Evolutionary conservation across 306 rosid species (phyloP), one percentile per base, ranked within the genome.

Genomic region (Ormosia emarginata): DNA sequence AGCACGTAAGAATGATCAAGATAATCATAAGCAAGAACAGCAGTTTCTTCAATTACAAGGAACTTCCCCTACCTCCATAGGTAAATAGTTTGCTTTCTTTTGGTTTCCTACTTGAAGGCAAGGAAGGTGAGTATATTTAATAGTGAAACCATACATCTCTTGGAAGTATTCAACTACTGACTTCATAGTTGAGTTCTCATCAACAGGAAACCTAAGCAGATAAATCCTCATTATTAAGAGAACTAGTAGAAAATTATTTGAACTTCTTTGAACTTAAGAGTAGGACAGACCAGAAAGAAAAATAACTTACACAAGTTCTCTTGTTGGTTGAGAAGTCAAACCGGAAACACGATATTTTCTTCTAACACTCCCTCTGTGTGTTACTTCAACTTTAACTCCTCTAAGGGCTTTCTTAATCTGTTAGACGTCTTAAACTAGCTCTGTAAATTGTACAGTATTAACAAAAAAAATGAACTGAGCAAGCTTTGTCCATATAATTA

Each of bases 81-180:
- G 99, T 85, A 95, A 92, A 84, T 95, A 95, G 83, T 92, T 95
- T 29, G 96, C 98, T 87, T 95, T 95, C 88, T 92, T 95, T 81
- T 93, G 99, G 81, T 93, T 95, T 83, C 99, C 99, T 3, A 95
- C 99, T 95, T 95, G 99, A 82, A 95, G 97, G 78, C 99, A 95
- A 81, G 98, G 99, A 86, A 95, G 98, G 83, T 95, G 99, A n/a
- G 90, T 86, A 17, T 90, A 91, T 81, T 95, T 91, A 85, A 95
- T 95, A 66, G 93, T 90, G 89, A 93, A 95, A 71, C 96, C 99
- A 80, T 95, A 95, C 98, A 93, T 92, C 89, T 95, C 99, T 80
- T 93, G 96, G 85, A 95, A 95, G 89, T 95, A 95, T 81, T 95
- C 98, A 81, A 93, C 95, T 10, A 95, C 99, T 0, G 99, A 93